Base-by-base conservation (phyloP, 345 rosid genomes). In the Gossypium ekmanianum region DNA sequence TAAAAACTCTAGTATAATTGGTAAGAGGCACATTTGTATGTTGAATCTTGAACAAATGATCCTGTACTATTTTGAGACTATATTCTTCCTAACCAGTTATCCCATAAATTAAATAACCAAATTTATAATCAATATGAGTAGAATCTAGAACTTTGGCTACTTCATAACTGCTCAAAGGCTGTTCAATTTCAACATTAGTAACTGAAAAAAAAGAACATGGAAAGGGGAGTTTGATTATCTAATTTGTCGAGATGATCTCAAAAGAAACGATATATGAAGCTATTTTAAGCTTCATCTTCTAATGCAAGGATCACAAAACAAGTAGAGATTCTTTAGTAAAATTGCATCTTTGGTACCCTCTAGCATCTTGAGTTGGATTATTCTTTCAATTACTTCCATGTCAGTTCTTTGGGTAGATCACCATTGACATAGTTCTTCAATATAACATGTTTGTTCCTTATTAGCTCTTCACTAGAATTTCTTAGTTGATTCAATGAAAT, bases 71-170 rank as follows among this genome's bases (percentile, higher is more conserved):
- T 7, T 87, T 71, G 41, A 81, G 77, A 77, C 83, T 81, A 20
- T 90, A 86, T 82, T 92, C 89, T 68, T 90, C 93, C 97, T 91
- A 92, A 3, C 85, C 82, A 47, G 89, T 22, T 22, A 22, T 22
- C 24, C 24, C 24, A 22, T 22, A 86, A 55, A 87, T 82, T 41
- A 87, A 71, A 74, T 92, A 89, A 2, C 85, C 89, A 34, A 68
- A 72, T 65, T 78, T 75, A 88, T 83, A 85, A 12, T 81, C 84
- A 0, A 85, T 82, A 59, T 84, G 77, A 2, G 73, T 83, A 16
- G 93, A 92, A 47, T 86, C 88, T 84, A 88, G 29, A 47, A 92
- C 82, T 68, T 85, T 83, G 67, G 83, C 81, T 81, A 90, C 91
- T 75, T 90, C 90, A 67, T 63, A 71, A 22, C 88, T 91, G 20